Conservation (phyloP, 2,329 filamentous ascomycete genomes). For the Pestalotiopsis sp. region DNA sequence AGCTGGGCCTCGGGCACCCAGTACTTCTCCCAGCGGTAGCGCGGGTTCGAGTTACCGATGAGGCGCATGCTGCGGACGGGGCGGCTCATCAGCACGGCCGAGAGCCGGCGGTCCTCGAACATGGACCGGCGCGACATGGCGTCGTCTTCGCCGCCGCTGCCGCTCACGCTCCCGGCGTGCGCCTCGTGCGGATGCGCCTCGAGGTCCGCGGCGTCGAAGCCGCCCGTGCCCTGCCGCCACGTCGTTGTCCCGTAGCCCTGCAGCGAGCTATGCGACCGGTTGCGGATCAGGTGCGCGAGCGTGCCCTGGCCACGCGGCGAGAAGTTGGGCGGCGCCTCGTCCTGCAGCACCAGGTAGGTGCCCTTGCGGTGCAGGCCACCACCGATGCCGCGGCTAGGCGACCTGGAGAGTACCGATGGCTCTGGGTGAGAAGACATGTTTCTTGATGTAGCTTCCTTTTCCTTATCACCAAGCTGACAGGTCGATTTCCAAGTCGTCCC, state of each 20-base stretch:
- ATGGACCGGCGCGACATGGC: slow-evolving; percentile 43
- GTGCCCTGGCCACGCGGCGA: slow-evolving; percentile 28
- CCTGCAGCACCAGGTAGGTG: slow-evolving; percentile 24
- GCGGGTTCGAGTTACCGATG: slow-evolving; percentile 85
- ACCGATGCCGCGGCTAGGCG: slow-evolving; percentile 19
- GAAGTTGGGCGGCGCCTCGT: slow-evolving; percentile 26
- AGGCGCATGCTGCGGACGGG: slow-evolving; percentile 82
- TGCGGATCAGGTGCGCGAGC: slow-evolving; percentile 31
- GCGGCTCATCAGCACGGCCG: slow-evolving; percentile 63
- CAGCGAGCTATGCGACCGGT: slow-evolving; percentile 29
- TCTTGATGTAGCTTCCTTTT: not conserved
- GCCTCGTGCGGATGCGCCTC: slow-evolving; percentile 24
- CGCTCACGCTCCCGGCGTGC: slow-evolving; percentile 10
- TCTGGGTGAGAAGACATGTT: slow-evolving; percentile 16
- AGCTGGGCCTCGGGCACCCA: slow-evolving; percentile 82
- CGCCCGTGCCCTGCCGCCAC: slow-evolving; percentile 22
- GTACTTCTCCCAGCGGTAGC: slow-evolving; percentile 85
- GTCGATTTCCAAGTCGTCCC: not conserved
- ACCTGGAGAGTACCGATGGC: slow-evolving; percentile 18
- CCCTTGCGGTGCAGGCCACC: slow-evolving; percentile 16
- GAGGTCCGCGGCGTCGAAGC: slow-evolving; percentile 20
- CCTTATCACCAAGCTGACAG: not conserved
- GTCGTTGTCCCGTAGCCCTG: slow-evolving; percentile 30
- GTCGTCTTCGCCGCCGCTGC: slow-evolving; percentile 41
- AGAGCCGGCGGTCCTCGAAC: slow-evolving; percentile 61